These are phyloP conservation scores for Diaporthe ampelina DNA, from an alignment of 2,329 filamentous ascomycete species.

Conservation along the genomic window DNA sequence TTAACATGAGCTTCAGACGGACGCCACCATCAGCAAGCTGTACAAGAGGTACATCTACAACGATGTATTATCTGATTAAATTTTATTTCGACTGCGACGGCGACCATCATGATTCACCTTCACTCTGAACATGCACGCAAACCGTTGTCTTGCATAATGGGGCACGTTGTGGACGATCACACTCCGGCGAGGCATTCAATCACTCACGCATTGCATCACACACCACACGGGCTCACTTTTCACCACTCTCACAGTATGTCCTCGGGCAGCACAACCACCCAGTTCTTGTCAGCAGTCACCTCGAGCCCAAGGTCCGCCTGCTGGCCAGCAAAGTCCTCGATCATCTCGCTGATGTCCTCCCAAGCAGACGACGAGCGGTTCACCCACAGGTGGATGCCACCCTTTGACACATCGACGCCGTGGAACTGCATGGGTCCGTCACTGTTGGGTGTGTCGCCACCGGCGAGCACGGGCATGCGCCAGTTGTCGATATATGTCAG, in stretches of 20 bases:
- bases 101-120: not conserved
- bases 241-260: conserved; percentile 52
- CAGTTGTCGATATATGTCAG: conserved; percentile 58
- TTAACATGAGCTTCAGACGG: not conserved
- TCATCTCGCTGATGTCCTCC: conserved; percentile 55
- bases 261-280: conserved; percentile 57
- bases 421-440: conserved; percentile 61
- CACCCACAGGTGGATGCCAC: conserved; percentile 58
- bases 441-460: conserved; percentile 58
- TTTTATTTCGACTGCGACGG: not conserved
- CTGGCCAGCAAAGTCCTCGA: conserved; percentile 50
- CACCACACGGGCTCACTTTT: not conserved
- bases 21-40: not conserved
- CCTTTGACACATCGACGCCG: conserved; percentile 57
- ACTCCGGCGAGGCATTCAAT: not conserved
- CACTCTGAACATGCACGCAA: not conserved
- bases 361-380: conserved; percentile 54
- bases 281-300: conserved; percentile 61
- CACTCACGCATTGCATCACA: not conserved
- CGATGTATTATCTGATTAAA: not conserved
- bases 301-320: conserved; percentile 53
- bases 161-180: conserved; percentile 1
- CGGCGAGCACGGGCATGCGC: conserved; percentile 58
- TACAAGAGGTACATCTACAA: not conserved
- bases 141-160: not conserved